These are phyloP conservation scores for Eimeria falciformis DNA, from an alignment of 169 alveolate species.

Conservation along the genomic window DNA sequence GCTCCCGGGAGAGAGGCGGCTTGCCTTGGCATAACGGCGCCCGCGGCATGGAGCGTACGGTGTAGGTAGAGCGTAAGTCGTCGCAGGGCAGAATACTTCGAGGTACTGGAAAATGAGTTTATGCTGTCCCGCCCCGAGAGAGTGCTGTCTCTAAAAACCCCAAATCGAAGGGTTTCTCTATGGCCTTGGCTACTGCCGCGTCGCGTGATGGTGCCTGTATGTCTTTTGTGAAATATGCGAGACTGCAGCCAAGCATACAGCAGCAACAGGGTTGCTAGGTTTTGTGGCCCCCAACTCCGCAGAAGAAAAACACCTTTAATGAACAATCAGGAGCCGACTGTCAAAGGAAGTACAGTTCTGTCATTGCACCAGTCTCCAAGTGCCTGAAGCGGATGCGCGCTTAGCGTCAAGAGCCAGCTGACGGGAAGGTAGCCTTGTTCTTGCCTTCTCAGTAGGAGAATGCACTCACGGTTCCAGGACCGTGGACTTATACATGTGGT, in stretches of 20 bases:
- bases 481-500: too few relatives aligned
- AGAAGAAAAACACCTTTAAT: too few relatives aligned
- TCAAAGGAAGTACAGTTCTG: too few relatives aligned
- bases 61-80: conserved; percentile 35
- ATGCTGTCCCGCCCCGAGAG: not conserved
- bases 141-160: conserved; percentile 29
- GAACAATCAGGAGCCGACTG: too few relatives aligned
- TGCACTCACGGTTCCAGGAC: too few relatives aligned
- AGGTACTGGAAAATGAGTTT: not conserved
- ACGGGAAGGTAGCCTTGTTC: too few relatives aligned
- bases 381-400: too few relatives aligned
- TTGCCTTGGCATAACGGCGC: not conserved
- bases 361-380: too few relatives aligned
- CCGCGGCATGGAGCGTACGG: conserved; percentile 44
- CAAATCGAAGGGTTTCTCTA: not conserved
- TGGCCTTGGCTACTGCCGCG: not conserved
- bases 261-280: too few relatives aligned
- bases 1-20: not conserved
- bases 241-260: conserved; percentile 27
- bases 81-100: not conserved
- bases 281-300: too few relatives aligned
- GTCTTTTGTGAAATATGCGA: not conserved
- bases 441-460: too few relatives aligned
- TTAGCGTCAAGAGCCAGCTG: too few relatives aligned
- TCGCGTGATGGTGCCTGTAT: not conserved